Evolutionary conservation across 2,329 filamentous ascomycete genomes (phyloP).

Genomic region (Colletotrichum orbiculare): DNA sequence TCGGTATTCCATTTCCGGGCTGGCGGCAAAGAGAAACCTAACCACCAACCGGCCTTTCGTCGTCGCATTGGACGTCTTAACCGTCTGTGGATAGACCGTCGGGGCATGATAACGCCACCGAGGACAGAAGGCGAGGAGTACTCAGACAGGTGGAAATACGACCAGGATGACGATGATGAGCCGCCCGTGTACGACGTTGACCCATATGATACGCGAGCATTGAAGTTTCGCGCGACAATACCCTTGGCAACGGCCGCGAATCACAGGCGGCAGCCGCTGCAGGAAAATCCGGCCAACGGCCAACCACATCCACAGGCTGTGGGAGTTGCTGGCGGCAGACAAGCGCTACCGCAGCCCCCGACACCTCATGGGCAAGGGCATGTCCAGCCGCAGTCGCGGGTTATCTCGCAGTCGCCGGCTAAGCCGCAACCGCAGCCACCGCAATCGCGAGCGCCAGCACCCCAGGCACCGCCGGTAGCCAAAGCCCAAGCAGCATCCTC

Average conservation of each 20-base stretch:
- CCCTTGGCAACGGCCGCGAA: constrained; percentile 59
- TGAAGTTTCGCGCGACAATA: constrained; percentile 71
- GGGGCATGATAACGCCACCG: constrained; percentile 69
- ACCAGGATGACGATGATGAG: constrained; percentile 86
- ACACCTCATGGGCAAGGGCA: constrained; percentile 21
- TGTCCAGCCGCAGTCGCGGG: constrained; percentile 35
- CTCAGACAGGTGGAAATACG: constrained; percentile 84
- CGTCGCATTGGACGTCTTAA: constrained; percentile 87
- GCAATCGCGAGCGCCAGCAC: constrained; percentile 39
- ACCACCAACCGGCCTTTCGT: constrained; percentile 75
- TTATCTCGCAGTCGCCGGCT: too few species aligned
- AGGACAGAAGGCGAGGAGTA: constrained; percentile 57
- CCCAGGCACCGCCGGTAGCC: constrained; percentile 24
- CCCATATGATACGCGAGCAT: constrained; percentile 69
- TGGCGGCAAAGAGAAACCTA: constrained; percentile 51
- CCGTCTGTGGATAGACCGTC: constrained; percentile 88
- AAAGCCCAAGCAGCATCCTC: constrained; percentile 26
- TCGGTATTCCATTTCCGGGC: constrained; percentile 61
- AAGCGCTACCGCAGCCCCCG: constrained; percentile 38
- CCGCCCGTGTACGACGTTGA: constrained; percentile 80
- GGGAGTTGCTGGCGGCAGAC: constrained; percentile 32
- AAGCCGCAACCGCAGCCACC: constrained; percentile 40
- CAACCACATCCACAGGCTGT: constrained; percentile 23
- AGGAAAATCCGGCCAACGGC: constrained; percentile 39
- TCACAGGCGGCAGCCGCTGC: constrained; percentile 49